phyloP scores from a whole-genome alignment of 2,329 filamentous ascomycete species.

The Cercospora zeina region DNA sequence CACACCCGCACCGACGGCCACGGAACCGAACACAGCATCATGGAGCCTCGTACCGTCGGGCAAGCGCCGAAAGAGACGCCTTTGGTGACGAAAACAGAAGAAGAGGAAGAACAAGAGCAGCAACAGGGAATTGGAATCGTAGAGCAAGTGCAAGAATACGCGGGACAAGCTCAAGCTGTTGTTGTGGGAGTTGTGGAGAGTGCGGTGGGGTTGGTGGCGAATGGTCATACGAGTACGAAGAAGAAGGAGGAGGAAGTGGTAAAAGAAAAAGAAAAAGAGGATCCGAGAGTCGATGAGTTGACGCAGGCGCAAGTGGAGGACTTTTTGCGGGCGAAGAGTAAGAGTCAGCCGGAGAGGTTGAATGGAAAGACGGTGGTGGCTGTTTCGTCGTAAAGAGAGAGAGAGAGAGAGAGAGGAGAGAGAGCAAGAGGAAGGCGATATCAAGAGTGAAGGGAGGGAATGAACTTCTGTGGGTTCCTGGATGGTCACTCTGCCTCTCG shows the following conservation, averaged over 20 bases:
- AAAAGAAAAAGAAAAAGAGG: conserved; percentile 34
- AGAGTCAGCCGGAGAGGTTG: conserved; percentile 23
- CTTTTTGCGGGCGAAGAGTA: conserved; percentile 39
- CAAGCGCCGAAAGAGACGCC: conserved; percentile 53
- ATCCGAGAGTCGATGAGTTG: conserved; percentile 38
- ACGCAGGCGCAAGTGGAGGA: conserved; percentile 40
- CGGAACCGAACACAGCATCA: conserved; percentile 49
- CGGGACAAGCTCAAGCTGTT: conserved; percentile 32
- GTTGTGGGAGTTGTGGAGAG: conserved; percentile 33
- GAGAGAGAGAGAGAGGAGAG: no score
- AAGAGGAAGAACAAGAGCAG: conserved; percentile 38
- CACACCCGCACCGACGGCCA: conserved; percentile 46
- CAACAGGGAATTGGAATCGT: conserved; percentile 44
- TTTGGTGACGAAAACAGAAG: conserved; percentile 21
- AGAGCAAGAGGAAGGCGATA: no score
- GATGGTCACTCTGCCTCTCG: no score
- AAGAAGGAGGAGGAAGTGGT: conserved; percentile 21
- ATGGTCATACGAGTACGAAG: conserved; percentile 30
- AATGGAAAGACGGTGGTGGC: conserved; percentile 3
- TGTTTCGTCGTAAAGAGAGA: not conserved
- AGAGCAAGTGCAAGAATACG: conserved; percentile 48
- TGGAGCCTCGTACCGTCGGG: conserved; percentile 52
- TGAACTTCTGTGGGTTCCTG: no score
- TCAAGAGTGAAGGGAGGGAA: no score
- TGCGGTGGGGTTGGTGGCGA: conserved; percentile 38